phyloP scores from a whole-genome alignment of 1,284 basidiomycete genomes.

The Puccinia triticina region DNA sequence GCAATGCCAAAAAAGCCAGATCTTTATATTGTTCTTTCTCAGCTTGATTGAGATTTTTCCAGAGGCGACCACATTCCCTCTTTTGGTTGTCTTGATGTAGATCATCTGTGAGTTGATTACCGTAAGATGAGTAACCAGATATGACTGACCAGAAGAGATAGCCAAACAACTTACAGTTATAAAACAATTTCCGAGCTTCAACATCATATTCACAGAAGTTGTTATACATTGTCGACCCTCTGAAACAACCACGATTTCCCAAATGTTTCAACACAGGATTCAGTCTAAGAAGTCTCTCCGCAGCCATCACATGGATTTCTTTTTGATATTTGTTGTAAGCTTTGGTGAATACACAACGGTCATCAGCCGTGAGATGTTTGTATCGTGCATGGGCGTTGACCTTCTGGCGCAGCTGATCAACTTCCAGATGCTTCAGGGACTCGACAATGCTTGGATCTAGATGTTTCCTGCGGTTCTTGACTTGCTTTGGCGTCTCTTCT shows the following conservation, averaged over 20 bases:
- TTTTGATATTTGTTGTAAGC: not conserved
- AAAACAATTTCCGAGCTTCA: not conserved
- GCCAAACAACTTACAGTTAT: no score
- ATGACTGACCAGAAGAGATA: not conserved
- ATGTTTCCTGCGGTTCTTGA: no score
- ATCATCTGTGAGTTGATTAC: no score
- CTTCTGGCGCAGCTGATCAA: not conserved
- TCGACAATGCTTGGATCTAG: not conserved
- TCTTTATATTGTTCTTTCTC: not conserved
- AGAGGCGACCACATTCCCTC: not conserved
- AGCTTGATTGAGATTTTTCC: not conserved
- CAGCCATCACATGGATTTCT: not conserved
- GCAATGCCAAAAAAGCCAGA: not conserved
- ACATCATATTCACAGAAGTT: conserved; percentile 1
- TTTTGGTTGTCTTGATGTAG: not conserved
- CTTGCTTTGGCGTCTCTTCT: no score
- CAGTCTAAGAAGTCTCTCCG: not conserved
- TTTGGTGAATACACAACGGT: not conserved
- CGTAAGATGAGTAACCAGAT: no score
- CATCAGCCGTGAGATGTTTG: not conserved
- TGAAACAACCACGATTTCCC: not conserved
- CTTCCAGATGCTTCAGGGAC: not conserved
- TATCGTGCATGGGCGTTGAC: not conserved
- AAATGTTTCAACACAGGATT: not conserved
- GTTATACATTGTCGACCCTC: not conserved